A percentile compares a stretch with the other conserved stretches of the same genome.
Conservation (phyloP, 768 basidiomycete species). For the Suillus decipiens region DNA sequence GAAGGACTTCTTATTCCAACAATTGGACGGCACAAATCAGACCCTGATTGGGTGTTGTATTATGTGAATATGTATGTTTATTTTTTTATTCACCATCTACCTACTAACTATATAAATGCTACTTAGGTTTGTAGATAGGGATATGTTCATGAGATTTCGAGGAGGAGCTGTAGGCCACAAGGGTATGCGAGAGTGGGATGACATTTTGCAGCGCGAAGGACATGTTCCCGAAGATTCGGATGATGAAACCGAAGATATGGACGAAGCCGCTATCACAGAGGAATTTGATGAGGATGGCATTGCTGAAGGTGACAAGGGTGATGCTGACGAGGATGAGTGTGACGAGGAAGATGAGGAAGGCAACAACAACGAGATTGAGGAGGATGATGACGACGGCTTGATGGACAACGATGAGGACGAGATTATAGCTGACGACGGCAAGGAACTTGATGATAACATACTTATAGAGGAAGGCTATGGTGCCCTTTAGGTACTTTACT, state of each 20-base stretch:
- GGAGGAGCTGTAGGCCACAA: constrained; percentile 35
- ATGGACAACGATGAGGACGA: background rate
- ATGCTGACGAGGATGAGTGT: background rate
- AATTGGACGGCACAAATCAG: constrained; percentile 8
- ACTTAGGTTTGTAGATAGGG: constrained; percentile 39
- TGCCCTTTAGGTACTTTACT: background rate
- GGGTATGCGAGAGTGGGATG: constrained; percentile 15
- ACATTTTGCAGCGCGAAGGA: background rate
- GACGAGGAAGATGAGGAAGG: background rate
- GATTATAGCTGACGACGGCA: background rate
- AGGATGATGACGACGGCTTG: no score
- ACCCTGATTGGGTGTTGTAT: constrained; percentile 32
- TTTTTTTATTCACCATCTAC: background rate
- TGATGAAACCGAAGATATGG: background rate
- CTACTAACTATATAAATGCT: background rate
- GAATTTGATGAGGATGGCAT: no score
- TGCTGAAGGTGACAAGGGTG: no score
- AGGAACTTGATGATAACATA: background rate
- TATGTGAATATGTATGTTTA: constrained; percentile 36
- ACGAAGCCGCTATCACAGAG: no score
- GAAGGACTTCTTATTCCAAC: constrained; percentile 10
- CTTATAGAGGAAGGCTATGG: background rate
- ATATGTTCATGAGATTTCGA: constrained; percentile 30
- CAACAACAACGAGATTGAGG: no score
- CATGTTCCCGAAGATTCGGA: background rate